phyloP scores from a whole-genome alignment of 169 alveolate species.

The Theileria annulata region DNA sequence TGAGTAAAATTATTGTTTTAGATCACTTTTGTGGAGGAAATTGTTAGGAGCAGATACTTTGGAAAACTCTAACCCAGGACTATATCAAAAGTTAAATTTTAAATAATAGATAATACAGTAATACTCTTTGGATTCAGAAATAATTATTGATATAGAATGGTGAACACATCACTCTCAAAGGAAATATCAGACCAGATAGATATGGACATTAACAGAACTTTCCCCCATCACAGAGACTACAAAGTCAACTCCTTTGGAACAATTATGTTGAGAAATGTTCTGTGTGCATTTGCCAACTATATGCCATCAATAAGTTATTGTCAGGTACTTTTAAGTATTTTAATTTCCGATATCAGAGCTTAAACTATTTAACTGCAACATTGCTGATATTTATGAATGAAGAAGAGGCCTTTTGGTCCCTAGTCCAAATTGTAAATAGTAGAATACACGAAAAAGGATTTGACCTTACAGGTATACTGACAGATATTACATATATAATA shows the following conservation, averaged over 20 bases:
- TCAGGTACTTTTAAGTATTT: constrained; percentile 56
- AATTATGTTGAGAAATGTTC: constrained; percentile 72
- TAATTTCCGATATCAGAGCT: constrained; percentile 50
- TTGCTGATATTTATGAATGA: constrained; percentile 79
- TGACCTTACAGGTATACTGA: constrained; percentile 66
- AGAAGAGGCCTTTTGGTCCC: constrained; percentile 83
- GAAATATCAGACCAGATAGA: constrained; percentile 79
- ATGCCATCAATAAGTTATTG: constrained; percentile 82
- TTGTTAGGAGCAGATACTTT: constrained; percentile 45
- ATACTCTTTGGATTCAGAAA: not conserved
- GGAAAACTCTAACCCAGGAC: constrained; percentile 28
- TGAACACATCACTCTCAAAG: constrained; percentile 67
- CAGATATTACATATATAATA: not conserved
- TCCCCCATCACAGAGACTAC: constrained; percentile 79
- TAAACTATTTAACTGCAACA: constrained; percentile 82
- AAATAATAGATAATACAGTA: not conserved
- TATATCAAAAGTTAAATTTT: constrained; percentile 48
- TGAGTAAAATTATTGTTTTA: not conserved
- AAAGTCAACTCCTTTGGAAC: constrained; percentile 67
- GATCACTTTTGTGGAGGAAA: constrained; percentile 57
- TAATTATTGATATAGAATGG: constrained; percentile 45
- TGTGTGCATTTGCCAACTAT: constrained; percentile 83
- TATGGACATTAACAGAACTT: constrained; percentile 81
- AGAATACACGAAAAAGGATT: constrained; percentile 73
- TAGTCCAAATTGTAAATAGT: constrained; percentile 81